Evolutionary conservation across 1,284 basidiomycete genomes (phyloP), one percentile per base, ranked within the genome.

Genomic region (Tilletiaria anomala): DNA sequence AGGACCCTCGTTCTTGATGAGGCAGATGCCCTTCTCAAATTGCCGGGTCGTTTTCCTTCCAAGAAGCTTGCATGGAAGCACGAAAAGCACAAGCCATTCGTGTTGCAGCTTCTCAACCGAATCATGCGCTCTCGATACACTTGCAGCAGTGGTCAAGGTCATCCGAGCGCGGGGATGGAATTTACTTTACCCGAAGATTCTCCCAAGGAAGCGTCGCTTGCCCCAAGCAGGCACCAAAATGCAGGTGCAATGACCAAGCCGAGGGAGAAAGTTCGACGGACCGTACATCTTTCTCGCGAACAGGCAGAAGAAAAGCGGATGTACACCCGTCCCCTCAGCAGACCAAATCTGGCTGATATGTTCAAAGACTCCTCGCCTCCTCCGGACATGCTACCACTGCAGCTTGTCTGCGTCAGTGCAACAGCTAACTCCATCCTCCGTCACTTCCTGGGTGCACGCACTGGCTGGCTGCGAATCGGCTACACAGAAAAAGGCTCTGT

Each of bases 381-480:
- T n/a, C n/a, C n/a, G n/a, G n/a, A n/a, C n/a, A n/a, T n/a, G n/a
- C n/a, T n/a, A n/a, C 59, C 61, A 15, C 34, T 66, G 24, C 63
- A 66, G 45, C 48, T 66, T 4, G 50, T 66, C 1, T 45, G 50
- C 17, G 50, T 52, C 19, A 60, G 57, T 21, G 63, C 63, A 1
- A 66, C 59, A 5, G 61, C 63, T 22, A 64, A 64, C 36, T 53
- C 61, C 14, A 61, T 66, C 6, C 43, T 66, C 43, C 54, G 63
- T 20, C 55, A 66, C 43, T 66, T 64, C 35, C 47, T 66, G 23
- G 59, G 54, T 20, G 58, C 59, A 4, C 50, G 59, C 5, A 66
- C 63, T 1, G 63, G 63, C 18, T 66, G 63, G 63, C 40, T 64
- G 32, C 50, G 62, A 2, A 56, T 57, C 2, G 59, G 58, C 20